These are phyloP conservation scores for Malus hybrid DNA, from an alignment of 331 rosid species.

Conservation along the genomic window DNA sequence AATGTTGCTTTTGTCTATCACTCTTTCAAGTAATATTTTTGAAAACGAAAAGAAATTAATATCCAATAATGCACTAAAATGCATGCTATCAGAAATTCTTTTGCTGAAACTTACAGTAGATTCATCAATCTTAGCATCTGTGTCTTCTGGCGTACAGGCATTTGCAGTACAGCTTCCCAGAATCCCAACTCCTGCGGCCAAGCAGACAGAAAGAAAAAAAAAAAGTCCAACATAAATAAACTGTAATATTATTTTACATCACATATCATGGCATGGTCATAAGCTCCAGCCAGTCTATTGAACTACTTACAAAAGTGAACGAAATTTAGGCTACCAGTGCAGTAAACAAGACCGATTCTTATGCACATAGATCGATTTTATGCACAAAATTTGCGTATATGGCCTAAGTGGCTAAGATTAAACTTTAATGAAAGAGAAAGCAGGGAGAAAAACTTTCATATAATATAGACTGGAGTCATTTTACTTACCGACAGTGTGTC, in stretches of 20 bases:
- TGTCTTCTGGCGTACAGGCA: constrained; percentile 7
- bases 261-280: not conserved
- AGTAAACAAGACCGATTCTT: no score
- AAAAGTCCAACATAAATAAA: not conserved
- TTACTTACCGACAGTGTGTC: constrained; percentile 18
- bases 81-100: not conserved
- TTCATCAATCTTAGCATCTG: constrained; percentile 6
- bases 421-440: no score
- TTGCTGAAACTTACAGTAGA: constrained; percentile 30
- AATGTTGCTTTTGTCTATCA: constrained; percentile 8
- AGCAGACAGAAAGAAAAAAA: not conserved
- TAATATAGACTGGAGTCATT: not conserved
- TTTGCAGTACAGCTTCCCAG: constrained; percentile 7
- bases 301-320: no score
- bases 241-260: not conserved
- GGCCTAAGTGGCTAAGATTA: no score
- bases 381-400: no score
- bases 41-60: no score
- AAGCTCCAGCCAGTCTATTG: not conserved
- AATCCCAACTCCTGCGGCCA: constrained; percentile 23
- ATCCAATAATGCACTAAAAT: not conserved
- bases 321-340: no score
- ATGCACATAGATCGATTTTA: no score
- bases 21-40: not conserved
- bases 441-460: not conserved